Evolutionary conservation across 1,284 basidiomycete genomes (phyloP), one percentile per base, ranked within the genome.

Genomic region (Austroboletus rostrupii): DNA sequence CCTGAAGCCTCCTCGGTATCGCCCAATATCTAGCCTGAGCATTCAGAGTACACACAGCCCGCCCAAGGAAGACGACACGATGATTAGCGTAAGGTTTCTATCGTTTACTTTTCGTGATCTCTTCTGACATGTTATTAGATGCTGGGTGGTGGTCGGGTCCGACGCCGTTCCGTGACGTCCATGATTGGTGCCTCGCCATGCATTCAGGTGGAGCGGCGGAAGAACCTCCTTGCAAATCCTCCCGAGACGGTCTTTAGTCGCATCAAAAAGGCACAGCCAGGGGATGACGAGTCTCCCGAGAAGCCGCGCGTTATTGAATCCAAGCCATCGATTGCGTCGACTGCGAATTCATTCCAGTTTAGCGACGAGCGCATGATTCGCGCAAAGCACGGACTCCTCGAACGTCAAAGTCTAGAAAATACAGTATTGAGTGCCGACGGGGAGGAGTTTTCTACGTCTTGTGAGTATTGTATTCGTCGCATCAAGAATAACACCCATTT

Each of bases 111-210:
- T 37, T 41, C 9, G 9, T 17, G 20, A 53, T 56, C 40, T 49
- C 32, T 14, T 31, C 45, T 58, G n/a, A 60, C 33, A n/a, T 31
- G 40, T 19, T 29, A 45, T 1, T 54, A 88, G 85, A 89, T 90
- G 86, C 70, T 90, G 32, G 87, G 83, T 43, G 86, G 85, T 49
- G 85, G 82, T 3, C 83, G 81, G 49, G 79, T 87, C 53, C 81
- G 84, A 32, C 79, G 87, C 32, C 71, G 74, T 7, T 88, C 87
- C 0, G 70, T 87, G 17, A 79, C 76, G 20, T 85, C 84, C 0
- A 65, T 77, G 37, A 78, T 87, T n/a, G 80, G 83, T n/a, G 73
- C 73, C 3, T 90, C 87, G 2, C 88, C 87, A 0, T 87, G 83
- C 51, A 73, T 78, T 19, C 76, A 79, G 43, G 73, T 78, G 13